Evolutionary conservation across 2,329 filamentous ascomycete species (phyloP).

Genomic region (Sclerotinia minor): DNA sequence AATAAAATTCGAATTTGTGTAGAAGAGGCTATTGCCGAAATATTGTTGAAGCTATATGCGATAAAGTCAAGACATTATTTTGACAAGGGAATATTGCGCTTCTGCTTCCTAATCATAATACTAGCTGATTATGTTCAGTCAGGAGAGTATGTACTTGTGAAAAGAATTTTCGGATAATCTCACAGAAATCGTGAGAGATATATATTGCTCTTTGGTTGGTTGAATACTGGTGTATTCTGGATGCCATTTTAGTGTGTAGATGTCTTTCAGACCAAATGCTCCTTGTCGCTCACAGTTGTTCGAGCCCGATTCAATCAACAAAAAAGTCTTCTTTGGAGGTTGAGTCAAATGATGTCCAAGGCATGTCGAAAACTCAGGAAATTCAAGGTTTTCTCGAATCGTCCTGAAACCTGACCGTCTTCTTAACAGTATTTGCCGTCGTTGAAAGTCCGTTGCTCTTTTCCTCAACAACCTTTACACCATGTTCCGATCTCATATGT

Average conservation of each 20-base stretch:
- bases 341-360: neutral
- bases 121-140: too few species aligned
- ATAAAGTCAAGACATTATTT: neutral
- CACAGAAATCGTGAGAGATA: too few species aligned
- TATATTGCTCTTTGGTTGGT: neutral
- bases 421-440: neutral
- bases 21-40: neutral
- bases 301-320: too few species aligned
- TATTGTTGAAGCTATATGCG: neutral
- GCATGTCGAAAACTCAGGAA: neutral
- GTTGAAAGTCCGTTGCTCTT: neutral
- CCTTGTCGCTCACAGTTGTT: too few species aligned
- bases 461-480: neutral
- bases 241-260: neutral
- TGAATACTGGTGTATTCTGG: neutral
- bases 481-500: slow-evolving; percentile 1
- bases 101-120: neutral
- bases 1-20: too few species aligned
- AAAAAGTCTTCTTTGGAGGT: too few species aligned
- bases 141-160: too few species aligned
- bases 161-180: too few species aligned
- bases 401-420: neutral
- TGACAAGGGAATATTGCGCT: neutral
- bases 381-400: neutral
- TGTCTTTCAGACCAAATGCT: neutral